Evolutionary conservation across 2,329 filamentous ascomycete genomes (phyloP).

Genomic region (Elsinoe necatrix): DNA sequence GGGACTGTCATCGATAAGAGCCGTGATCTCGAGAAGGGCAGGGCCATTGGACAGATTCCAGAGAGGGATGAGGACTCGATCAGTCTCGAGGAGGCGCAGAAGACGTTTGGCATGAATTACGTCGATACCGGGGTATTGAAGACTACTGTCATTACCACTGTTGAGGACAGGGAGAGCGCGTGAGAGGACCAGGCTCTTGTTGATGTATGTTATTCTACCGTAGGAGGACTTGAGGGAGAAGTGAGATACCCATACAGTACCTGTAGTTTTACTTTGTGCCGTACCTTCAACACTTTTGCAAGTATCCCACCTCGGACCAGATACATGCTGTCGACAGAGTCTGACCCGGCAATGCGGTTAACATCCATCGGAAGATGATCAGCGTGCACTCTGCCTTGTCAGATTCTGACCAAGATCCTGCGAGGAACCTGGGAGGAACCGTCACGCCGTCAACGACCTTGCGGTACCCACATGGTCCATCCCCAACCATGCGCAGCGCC

Average conservation of each 20-base stretch:
- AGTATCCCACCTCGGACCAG: no score
- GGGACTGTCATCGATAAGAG: not conserved
- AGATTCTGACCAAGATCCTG: not conserved
- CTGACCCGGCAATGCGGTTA: not conserved
- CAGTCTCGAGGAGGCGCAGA: not conserved
- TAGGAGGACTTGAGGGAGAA: not conserved
- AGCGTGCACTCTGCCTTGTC: not conserved
- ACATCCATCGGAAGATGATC: not conserved
- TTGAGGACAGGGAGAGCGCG: not conserved
- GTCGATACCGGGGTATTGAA: conserved; percentile 3
- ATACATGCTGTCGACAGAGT: not conserved
- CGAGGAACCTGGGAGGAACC: no score
- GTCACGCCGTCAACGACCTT: conserved; percentile 1
- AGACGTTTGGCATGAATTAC: not conserved
- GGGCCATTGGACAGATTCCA: not conserved
- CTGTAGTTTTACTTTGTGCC: not conserved
- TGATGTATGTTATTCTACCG: not conserved
- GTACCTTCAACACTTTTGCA: not conserved
- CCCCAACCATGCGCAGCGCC: conserved; percentile 14
- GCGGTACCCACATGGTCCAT: conserved; percentile 1
- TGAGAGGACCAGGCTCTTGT: not conserved
- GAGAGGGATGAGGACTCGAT: not conserved
- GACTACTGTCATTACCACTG: not conserved
- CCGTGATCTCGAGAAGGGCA: conserved; percentile 2
- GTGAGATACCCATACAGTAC: not conserved